These are phyloP conservation scores for Ceratobasidium sp. DNA, from an alignment of 1,284 basidiomycete species.

Conservation along the genomic window DNA sequence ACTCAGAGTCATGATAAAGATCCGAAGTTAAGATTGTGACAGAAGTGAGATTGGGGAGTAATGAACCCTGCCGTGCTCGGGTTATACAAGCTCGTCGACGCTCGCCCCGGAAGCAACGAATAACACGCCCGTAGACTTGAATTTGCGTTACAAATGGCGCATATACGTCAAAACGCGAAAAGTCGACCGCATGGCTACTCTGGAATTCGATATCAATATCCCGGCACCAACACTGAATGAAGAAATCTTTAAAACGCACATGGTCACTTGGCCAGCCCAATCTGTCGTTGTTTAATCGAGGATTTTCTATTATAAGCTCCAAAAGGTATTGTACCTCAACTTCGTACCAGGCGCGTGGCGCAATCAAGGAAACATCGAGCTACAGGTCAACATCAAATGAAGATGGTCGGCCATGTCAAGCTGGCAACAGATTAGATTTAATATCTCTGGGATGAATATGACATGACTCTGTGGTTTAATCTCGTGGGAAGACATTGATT, in stretches of 20 bases:
- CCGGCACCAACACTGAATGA: too few relatives aligned
- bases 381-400: neutral
- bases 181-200: neutral
- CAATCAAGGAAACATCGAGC: neutral
- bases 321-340: neutral
- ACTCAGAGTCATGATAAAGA: slow-evolving; percentile 20
- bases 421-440: neutral
- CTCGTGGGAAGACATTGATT: too few relatives aligned
- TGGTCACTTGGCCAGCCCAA: too few relatives aligned
- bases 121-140: slow-evolving; percentile 19
- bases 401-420: neutral
- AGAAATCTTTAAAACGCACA: too few relatives aligned
- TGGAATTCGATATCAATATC: too few relatives aligned
- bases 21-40: slow-evolving; percentile 11
- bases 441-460: neutral
- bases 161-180: slow-evolving; percentile 31
- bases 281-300: too few relatives aligned
- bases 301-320: neutral
- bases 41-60: slow-evolving; percentile 14
- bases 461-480: too few relatives aligned
- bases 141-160: slow-evolving; percentile 31
- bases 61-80: neutral
- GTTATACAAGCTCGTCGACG: neutral
- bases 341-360: neutral
- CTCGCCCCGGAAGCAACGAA: slow-evolving; percentile 2